These are phyloP conservation scores for Solioccasus polychromus DNA, from an alignment of 768 basidiomycete species.

Conservation along the genomic window DNA sequence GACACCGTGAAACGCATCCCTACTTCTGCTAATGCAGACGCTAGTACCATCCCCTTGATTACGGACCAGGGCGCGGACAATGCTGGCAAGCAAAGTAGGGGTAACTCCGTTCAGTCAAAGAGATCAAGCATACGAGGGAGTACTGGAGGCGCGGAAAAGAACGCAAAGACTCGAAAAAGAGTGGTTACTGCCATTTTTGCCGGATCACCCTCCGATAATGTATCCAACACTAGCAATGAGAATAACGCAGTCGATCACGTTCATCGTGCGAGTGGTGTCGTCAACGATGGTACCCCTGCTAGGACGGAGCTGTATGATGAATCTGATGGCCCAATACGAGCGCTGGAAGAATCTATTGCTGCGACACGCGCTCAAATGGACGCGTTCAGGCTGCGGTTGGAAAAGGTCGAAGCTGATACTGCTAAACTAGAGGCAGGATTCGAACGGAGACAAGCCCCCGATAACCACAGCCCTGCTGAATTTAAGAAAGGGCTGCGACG, in stretches of 20 bases:
- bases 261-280: background rate
- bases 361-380: slow-evolving; percentile 26
- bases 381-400: slow-evolving; percentile 24
- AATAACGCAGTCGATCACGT: background rate
- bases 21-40: background rate
- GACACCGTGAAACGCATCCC: slow-evolving; percentile 32
- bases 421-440: slow-evolving; percentile 11
- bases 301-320: background rate
- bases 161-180: slow-evolving; percentile 12
- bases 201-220: slow-evolving; percentile 7
- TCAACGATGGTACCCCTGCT: background rate
- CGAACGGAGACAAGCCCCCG: background rate
- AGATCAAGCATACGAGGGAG: background rate
- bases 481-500: background rate
- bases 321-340: slow-evolving; percentile 8
- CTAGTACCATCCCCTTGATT: background rate
- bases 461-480: background rate
- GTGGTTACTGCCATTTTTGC: slow-evolving; percentile 32
- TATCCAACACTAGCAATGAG: background rate
- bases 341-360: slow-evolving; percentile 24
- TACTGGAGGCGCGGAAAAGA: slow-evolving; percentile 9
- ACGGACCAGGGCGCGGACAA: too few species aligned
- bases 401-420: slow-evolving; percentile 25
- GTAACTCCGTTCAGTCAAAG: slow-evolving; percentile 2
- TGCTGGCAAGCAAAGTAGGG: background rate